phyloP scores from a whole-genome alignment of 768 basidiomycete species.

The Suillus lakei region DNA sequence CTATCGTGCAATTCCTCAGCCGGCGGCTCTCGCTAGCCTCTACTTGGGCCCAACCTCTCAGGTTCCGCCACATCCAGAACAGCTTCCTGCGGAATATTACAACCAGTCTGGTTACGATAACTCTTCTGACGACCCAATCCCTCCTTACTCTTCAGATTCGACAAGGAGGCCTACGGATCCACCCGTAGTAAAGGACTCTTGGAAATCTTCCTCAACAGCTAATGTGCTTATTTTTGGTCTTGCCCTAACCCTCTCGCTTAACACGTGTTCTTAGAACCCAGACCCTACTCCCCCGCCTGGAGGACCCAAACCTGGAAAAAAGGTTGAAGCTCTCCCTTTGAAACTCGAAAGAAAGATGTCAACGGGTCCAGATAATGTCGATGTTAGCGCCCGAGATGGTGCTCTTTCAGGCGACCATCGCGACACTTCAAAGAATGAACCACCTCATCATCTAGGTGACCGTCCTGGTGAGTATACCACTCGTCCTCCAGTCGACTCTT shows the following conservation, averaged over 20 bases:
- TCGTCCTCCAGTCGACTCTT: constrained; percentile 26
- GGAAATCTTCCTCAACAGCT: background rate
- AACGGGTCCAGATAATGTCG: constrained; percentile 17
- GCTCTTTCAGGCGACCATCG: constrained; percentile 9
- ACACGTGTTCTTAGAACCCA: constrained; percentile 20
- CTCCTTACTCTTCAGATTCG: constrained; percentile 28
- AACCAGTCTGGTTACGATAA: constrained; percentile 16
- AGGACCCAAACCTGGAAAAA: constrained; percentile 27
- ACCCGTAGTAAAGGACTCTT: constrained; percentile 24
- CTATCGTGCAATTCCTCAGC: constrained; percentile 69
- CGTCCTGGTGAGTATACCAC: constrained; percentile 35
- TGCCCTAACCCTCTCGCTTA: constrained; percentile 6
- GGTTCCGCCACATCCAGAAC: constrained; percentile 43
- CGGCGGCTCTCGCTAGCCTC: constrained; percentile 62
- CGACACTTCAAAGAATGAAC: constrained; percentile 18
- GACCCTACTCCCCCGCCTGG: constrained; percentile 30
- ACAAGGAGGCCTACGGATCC: constrained; percentile 24
- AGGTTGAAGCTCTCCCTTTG: constrained; percentile 1
- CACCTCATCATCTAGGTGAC: constrained; percentile 19
- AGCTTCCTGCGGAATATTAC: constrained; percentile 29
- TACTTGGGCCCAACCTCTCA: constrained; percentile 58
- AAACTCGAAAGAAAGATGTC: constrained; percentile 15
- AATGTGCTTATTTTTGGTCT: constrained; percentile 38
- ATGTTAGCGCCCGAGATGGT: constrained; percentile 12
- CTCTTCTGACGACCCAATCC: constrained; percentile 13